phyloP scores from a whole-genome alignment of 208 protist species.

The Leishmania tropica region DNA sequence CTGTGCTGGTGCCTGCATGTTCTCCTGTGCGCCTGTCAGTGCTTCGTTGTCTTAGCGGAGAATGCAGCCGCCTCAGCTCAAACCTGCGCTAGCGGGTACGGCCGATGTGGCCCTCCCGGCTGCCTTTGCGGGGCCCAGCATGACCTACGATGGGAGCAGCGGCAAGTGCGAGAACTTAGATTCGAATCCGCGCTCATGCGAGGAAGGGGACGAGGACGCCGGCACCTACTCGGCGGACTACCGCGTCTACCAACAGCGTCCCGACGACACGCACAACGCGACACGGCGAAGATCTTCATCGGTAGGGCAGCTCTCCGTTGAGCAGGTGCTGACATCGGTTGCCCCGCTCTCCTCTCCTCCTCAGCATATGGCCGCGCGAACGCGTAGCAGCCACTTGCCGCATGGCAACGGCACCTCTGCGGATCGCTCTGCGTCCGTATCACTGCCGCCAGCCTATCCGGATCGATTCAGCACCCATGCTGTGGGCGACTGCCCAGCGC shows the following conservation, averaged over 20 bases:
- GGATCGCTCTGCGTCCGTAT: not conserved
- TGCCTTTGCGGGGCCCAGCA: too few relatives aligned
- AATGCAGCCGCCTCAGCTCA: slow-evolving; percentile 7
- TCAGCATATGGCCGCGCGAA: not conserved
- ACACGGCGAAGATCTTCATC: not conserved
- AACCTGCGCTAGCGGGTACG: not conserved
- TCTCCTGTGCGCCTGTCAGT: not conserved
- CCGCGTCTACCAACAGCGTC: not conserved
- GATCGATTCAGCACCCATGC: not conserved
- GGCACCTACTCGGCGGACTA: not conserved
- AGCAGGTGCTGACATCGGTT: not conserved
- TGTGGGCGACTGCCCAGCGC: not conserved
- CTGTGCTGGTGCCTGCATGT: not conserved
- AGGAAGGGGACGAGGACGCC: not conserved
- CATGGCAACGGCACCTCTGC: not conserved
- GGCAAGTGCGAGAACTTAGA: not conserved
- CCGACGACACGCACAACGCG: not conserved
- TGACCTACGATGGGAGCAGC: not conserved
- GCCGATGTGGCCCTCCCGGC: not conserved
- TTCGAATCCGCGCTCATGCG: not conserved
- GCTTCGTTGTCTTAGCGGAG: not conserved
- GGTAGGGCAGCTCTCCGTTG: not conserved
- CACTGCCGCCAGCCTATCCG: not conserved
- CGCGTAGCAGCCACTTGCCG: not conserved
- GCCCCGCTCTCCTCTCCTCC: not conserved